Base-by-base conservation (phyloP, 2,329 filamentous ascomycete species). In the Microsporum ferrugineum region DNA sequence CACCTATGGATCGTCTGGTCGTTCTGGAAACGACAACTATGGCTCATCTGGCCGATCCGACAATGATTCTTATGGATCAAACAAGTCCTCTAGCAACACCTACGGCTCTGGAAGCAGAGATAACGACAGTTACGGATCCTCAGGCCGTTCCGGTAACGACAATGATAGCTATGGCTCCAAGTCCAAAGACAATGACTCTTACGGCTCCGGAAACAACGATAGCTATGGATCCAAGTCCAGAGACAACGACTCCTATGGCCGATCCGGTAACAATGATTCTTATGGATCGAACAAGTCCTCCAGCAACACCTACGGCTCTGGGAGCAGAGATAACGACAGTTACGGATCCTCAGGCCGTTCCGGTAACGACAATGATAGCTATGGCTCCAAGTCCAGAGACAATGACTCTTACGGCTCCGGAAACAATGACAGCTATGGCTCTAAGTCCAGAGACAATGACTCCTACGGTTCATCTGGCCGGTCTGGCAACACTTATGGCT, bases 1-100 rank as follows among this genome's bases (percentile, higher is more conserved):
- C 36, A 57, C 23, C 39, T 62, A 62, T 31, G 61, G 61, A 10
- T 62, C 61, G 5, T 57, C 49, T 36, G 59, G 59, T 14, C 49
- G 56, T 12, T 56, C 45, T 10, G 59, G 59, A 5, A 57, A 45
- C 23, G 61, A 62, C 33, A 55, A 33, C 23, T 59, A 62, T 29
- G 60, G 60, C 14, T 61, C 60, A 27, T 45, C 43, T 47, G 34
- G 41, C 31, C 36, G 10, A n/a, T 43, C n/a, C 33, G 60, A 47
- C n/a, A 58, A 38, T 23, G 33, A 55, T 12, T 5, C 45, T 14
- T 60, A 34, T 27, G 45, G 58, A 36, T 17, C 41, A 5, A 34
- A 39, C 36, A 29, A 53, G 29, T 14, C 41, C 5, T 36, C 17
- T n/a, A 34, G 47, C 36, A 36, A 57, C 31, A 36, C 34, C 31